phyloP scores from a whole-genome alignment of 2,329 filamentous ascomycete genomes.

The Thielaviopsis euricoi region DNA sequence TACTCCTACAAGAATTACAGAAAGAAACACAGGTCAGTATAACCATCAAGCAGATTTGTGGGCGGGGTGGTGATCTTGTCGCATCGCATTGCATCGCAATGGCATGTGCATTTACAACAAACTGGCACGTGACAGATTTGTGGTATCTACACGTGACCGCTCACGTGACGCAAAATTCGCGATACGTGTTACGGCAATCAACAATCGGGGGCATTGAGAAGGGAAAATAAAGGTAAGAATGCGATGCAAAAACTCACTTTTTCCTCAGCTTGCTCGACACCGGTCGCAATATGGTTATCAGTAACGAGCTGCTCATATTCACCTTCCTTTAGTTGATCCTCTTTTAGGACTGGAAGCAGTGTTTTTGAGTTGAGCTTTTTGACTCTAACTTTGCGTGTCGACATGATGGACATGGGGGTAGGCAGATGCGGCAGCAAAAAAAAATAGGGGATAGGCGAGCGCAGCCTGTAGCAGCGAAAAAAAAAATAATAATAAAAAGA shows the following conservation, averaged over 20 bases:
- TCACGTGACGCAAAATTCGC: conserved; percentile 31
- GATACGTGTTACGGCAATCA: conserved; percentile 14
- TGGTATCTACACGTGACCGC: conserved; percentile 22
- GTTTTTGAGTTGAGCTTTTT: conserved; percentile 90
- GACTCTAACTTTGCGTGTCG: conserved; percentile 56
- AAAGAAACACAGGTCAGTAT: conserved; percentile 16
- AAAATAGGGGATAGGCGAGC: conserved; percentile 7
- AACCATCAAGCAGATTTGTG: not conserved
- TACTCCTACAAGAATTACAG: conserved; percentile 53
- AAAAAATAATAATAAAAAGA: conserved; percentile 17
- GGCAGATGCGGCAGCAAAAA: conserved; percentile 14
- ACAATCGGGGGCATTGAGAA: not conserved
- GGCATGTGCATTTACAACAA: not conserved
- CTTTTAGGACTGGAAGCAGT: conserved; percentile 69
- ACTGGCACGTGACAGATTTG: conserved; percentile 8
- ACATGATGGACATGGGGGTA: conserved; percentile 30
- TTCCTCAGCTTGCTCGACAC: conserved; percentile 94
- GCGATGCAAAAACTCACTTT: conserved; percentile 52
- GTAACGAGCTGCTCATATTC: conserved; percentile 77
- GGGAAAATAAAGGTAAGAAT: conserved; percentile 10
- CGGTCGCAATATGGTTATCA: conserved; percentile 77
- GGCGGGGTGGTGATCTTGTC: too few species aligned
- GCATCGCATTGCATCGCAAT: not conserved
- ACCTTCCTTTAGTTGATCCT: conserved; percentile 74
- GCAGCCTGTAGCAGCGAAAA: conserved; percentile 17